These are phyloP conservation scores for Podila minutissima DNA, from an alignment of 192 early-diverging fungal genomes.

Conservation along the genomic window DNA sequence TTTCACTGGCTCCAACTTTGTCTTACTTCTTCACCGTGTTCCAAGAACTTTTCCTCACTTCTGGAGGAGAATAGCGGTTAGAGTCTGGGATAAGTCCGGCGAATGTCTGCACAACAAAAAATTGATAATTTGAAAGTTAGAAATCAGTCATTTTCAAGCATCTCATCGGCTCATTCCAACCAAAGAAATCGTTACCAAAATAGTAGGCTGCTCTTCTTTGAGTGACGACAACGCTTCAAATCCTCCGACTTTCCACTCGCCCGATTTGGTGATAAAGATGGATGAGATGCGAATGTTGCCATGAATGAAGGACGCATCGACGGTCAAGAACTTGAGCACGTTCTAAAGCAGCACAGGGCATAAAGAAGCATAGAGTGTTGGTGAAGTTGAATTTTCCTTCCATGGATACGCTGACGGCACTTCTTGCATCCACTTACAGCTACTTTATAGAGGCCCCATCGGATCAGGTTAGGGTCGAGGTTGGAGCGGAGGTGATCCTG, in stretches of 20 bases:
- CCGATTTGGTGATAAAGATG: conserved; percentile 88
- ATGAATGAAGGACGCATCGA: conserved; percentile 88
- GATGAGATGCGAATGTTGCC: conserved; percentile 83
- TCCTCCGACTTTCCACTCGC: conserved; percentile 97
- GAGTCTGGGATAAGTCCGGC: conserved; percentile 72
- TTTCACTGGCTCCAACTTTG: neutral
- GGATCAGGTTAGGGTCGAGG: conserved; percentile 69
- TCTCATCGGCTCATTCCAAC: neutral
- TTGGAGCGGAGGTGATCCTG: conserved; percentile 56
- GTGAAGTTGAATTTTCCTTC: neutral
- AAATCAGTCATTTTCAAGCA: neutral
- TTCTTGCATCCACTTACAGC: conserved; percentile 63
- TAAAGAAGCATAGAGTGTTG: conserved; percentile 2
- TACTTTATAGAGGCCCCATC: conserved; percentile 91
- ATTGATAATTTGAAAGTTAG: conserved; percentile 13
- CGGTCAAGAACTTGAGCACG: conserved; percentile 88
- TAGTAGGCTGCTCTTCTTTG: conserved; percentile 73
- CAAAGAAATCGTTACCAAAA: conserved; percentile 56
- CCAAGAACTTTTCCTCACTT: conserved; percentile 73
- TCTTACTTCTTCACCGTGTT: conserved; percentile 66
- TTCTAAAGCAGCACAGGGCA: conserved; percentile 56
- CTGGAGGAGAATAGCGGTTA: conserved; percentile 77
- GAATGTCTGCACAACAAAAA: conserved; percentile 57
- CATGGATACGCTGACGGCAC: neutral
- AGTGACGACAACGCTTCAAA: conserved; percentile 80